Percentiles rank a stretch among this genome's conserved stretches.
Conservation (phyloP, 768 basidiomycete species). For the Rhizopogon salebrosus region DNA sequence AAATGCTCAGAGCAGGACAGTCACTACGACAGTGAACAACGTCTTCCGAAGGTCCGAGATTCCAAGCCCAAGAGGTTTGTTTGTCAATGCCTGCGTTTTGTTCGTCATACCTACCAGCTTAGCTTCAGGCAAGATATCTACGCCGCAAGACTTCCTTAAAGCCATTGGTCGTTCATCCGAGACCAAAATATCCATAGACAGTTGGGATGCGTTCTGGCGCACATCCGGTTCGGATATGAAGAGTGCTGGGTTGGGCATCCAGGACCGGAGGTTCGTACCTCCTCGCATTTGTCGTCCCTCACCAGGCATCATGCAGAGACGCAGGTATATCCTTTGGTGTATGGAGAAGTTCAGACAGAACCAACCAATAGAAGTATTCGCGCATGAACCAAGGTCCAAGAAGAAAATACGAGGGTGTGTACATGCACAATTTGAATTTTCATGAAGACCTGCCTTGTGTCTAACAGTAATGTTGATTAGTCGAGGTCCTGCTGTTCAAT, state of each 20-base stretch:
- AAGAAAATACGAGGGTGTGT: slow-evolving; percentile 79
- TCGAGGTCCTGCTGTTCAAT: slow-evolving; percentile 70
- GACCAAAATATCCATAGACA: slow-evolving; percentile 55
- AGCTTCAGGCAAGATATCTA: slow-evolving; percentile 41
- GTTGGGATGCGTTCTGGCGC: slow-evolving; percentile 75
- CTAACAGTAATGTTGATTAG: slow-evolving; percentile 28
- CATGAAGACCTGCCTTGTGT: background rate
- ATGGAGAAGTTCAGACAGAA: slow-evolving; percentile 74
- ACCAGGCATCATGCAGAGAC: background rate
- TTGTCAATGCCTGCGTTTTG: background rate
- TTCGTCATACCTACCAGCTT: slow-evolving; percentile 5
- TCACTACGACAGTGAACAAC: background rate
- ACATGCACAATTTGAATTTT: background rate
- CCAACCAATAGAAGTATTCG: slow-evolving; percentile 50
- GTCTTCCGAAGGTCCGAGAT: slow-evolving; percentile 11
- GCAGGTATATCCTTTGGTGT: slow-evolving; percentile 80
- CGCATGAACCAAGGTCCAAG: slow-evolving; percentile 60
- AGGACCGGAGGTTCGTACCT: slow-evolving; percentile 61
- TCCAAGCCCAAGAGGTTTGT: slow-evolving; percentile 20
- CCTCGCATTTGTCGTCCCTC: background rate
- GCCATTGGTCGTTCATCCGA: slow-evolving; percentile 68
- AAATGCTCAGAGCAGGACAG: slow-evolving; percentile 26
- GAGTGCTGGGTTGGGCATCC: slow-evolving; percentile 58
- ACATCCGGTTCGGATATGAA: slow-evolving; percentile 52
- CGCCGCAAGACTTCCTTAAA: slow-evolving; percentile 62